Evolutionary conservation across 208 protist species (phyloP), one percentile per base, ranked within the genome.

Genomic region (Acanthamoeba triangularis): DNA sequence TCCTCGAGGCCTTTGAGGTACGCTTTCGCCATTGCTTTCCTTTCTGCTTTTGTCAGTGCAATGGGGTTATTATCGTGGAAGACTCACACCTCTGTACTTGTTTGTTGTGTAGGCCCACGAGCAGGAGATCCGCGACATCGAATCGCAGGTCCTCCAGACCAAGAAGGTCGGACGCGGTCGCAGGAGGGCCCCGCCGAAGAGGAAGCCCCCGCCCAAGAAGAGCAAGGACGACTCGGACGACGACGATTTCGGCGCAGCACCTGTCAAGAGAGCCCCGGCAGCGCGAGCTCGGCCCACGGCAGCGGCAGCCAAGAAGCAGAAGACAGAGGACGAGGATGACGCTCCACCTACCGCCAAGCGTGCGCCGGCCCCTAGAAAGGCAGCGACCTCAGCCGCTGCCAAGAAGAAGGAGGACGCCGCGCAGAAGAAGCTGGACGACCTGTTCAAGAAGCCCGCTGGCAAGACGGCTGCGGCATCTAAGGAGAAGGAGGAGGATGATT

Each of bases 1-100:
- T 94, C 44, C 63, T 94, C 13, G 91, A 84, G n/a, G 72, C 69
- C n/a, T 47, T 67, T 30, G 91, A 94, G 52, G 91, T 94, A 85
- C n/a, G n/a, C 13, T n/a, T 8, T 85, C 35, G 37, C 11, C 67
- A 37, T 59, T 20, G 16, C 33, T 11, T 14, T 33, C 1, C 35
- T 30, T 4, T 44, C 13, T 92, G 47, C 23, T 28, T 20, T 69
- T 13, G 16, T 28, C 35, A n/a, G 1, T 33, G 30, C 37, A 67
- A 20, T 25, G 11, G 10, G 80, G 25, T 33, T 1, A n/a, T 3
- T 59, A 16, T 4, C 2, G 80, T 20, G 28, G n/a, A 11, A 90
- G 3, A 49, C 59, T n/a, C 1, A n/a, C 25, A 6, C 59, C 7
- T 65, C 23, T 65, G 18, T 8, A 11, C 30, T 16, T 65, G 56